Percentiles rank a stretch among this genome's conserved stretches.
phyloP scores from a whole-genome alignment of 78 protist genomes.

The Pelomyxa schiedti region DNA sequence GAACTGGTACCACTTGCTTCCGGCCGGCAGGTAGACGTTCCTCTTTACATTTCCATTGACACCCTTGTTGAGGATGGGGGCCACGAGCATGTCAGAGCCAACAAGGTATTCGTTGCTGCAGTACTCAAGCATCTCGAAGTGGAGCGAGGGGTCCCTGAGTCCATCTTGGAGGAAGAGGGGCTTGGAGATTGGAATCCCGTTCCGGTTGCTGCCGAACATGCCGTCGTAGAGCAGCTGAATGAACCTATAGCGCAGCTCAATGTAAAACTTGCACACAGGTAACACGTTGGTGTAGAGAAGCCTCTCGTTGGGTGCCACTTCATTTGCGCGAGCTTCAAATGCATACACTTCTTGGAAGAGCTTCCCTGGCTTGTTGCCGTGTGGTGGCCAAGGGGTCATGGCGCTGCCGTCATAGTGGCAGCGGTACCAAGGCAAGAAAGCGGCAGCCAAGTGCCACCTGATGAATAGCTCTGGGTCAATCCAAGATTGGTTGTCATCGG shows the following conservation, averaged over 20 bases:
- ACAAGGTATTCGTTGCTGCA: neutral
- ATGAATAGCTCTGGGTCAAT: neutral
- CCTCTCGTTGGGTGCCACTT: neutral
- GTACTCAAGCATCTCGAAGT: neutral
- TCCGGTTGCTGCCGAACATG: neutral
- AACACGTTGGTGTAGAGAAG: neutral
- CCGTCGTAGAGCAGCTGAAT: neutral
- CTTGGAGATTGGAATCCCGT: neutral
- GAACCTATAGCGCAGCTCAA: neutral
- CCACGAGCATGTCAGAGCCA: neutral
- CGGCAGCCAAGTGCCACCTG: neutral
- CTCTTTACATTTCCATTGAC: neutral
- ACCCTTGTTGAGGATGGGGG: neutral
- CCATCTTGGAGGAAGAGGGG: neutral
- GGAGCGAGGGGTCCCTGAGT: neutral
- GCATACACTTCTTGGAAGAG: neutral
- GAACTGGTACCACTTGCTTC: neutral
- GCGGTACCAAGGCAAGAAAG: neutral
- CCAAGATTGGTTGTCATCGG: neutral
- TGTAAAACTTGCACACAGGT: neutral
- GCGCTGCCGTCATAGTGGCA: neutral
- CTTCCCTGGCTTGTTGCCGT: neutral
- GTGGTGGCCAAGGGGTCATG: neutral
- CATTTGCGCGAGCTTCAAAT: neutral
- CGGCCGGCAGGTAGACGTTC: neutral